Percentiles rank a stretch among this genome's conserved stretches.
Conservation (phyloP, 2,329 filamentous ascomycete genomes). For the Exophiala calicioides region DNA sequence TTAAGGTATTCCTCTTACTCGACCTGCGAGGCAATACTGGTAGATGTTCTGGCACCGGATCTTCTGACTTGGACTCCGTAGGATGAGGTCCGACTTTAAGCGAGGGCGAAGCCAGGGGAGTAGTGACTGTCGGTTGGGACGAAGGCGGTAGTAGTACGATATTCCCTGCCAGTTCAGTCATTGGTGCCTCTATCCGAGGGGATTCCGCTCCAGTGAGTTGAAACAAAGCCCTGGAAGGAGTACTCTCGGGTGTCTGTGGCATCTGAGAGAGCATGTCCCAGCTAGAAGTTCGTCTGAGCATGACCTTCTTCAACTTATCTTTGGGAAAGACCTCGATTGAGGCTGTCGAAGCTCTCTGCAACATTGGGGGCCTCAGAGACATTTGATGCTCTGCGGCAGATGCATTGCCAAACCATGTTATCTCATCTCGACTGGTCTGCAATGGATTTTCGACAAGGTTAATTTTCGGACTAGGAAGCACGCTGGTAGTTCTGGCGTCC, state of each 20-base stretch:
- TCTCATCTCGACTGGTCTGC: constrained; percentile 18
- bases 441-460: constrained; percentile 31
- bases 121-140: constrained; percentile 9
- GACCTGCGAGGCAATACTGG: constrained; percentile 30
- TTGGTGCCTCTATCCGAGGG: constrained; percentile 22
- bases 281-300: constrained; percentile 24
- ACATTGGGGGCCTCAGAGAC: constrained; percentile 20
- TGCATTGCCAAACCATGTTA: constrained; percentile 21
- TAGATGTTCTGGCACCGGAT: not conserved
- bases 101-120: constrained; percentile 23
- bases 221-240: constrained; percentile 27
- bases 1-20: constrained; percentile 30
- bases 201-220: constrained; percentile 29
- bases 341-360: constrained; percentile 31
- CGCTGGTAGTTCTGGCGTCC: constrained; percentile 29
- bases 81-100: constrained; percentile 21
- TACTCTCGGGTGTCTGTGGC: constrained; percentile 22
- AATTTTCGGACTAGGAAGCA: constrained; percentile 31
- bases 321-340: constrained; percentile 33
- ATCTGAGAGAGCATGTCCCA: constrained; percentile 29
- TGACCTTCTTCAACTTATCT: constrained; percentile 28
- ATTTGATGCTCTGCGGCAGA: constrained; percentile 15
- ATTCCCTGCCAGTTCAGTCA: constrained; percentile 31
- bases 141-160: constrained; percentile 1
- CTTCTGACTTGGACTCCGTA: constrained; percentile 9